Conservation (phyloP, 495 filamentous ascomycete species). For the Hypoxylon lienhwacheense region DNA sequence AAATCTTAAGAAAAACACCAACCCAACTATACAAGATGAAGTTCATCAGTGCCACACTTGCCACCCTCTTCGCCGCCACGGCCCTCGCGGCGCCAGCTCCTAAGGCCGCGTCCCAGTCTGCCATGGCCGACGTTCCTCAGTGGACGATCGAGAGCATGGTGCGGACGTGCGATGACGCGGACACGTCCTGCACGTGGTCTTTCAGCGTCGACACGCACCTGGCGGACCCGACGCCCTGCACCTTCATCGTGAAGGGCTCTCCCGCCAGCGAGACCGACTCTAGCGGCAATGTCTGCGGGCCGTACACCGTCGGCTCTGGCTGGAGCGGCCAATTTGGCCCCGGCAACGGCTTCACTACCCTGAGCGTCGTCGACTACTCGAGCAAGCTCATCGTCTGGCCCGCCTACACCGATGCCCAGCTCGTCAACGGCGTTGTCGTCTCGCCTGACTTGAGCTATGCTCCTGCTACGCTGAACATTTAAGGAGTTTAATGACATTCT, state of each 20-base stretch:
- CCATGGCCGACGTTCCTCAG: constrained; percentile 38
- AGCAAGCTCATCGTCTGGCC: constrained; percentile 45
- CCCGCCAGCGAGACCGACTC: constrained; percentile 43
- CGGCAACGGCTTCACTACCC: constrained; percentile 50
- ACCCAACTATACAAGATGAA: constrained; percentile 44
- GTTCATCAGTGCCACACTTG: constrained; percentile 42
- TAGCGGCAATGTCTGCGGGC: constrained; percentile 40
- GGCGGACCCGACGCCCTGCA: constrained; percentile 35
- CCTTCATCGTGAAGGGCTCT: constrained; percentile 39
- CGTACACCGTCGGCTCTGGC: constrained; percentile 46
- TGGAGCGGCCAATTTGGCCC: constrained; percentile 54
- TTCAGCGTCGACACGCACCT: constrained; percentile 46
- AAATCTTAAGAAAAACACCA: constrained; percentile 12
- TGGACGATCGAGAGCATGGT: constrained; percentile 47
- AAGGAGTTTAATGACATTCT: constrained; percentile 16
- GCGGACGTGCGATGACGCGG: constrained; percentile 46
- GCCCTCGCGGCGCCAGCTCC: constrained; percentile 37
- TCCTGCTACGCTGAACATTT: constrained; percentile 44
- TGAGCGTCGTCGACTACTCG: constrained; percentile 52
- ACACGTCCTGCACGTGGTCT: constrained; percentile 49
- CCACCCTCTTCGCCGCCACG: constrained; percentile 41
- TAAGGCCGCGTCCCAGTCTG: constrained; percentile 9
- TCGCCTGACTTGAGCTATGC: constrained; percentile 47
- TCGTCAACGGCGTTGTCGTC: constrained; percentile 44
- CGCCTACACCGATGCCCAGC: constrained; percentile 47